Conservation (phyloP, 345 rosid genomes). For the Hypericum perforatum region DNA sequence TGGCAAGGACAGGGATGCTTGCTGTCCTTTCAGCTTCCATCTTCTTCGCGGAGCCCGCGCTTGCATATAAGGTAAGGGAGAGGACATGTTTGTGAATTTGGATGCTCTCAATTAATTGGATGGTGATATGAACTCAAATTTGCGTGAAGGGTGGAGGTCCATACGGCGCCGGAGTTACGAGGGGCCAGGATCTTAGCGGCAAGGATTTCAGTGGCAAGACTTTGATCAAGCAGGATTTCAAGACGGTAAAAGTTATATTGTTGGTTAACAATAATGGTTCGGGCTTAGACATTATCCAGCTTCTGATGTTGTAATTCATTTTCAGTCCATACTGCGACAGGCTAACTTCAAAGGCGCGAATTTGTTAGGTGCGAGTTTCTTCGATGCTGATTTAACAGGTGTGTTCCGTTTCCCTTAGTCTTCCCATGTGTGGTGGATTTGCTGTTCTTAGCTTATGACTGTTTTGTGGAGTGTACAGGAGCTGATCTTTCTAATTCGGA, state of each 20-base stretch:
- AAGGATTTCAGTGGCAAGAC: constrained; percentile 81
- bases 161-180: constrained; percentile 76
- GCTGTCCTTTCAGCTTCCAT: constrained; percentile 60
- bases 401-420: neutral
- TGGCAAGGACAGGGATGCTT: constrained; percentile 43
- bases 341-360: constrained; percentile 88
- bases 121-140: constrained; percentile 13
- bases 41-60: constrained; percentile 68
- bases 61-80: constrained; percentile 56
- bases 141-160: constrained; percentile 73
- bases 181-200: constrained; percentile 86
- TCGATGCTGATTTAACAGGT: constrained; percentile 96
- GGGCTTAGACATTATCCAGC: neutral
- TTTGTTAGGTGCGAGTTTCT: constrained; percentile 90
- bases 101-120: neutral
- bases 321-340: constrained; percentile 78
- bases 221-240: constrained; percentile 81
- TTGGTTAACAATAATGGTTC: too few species aligned
- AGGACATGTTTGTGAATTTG: neutral
- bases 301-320: constrained; percentile 5
- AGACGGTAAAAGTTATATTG: too few species aligned
- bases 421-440: neutral
- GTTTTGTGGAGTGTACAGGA: constrained; percentile 30
- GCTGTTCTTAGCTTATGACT: neutral
- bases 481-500: constrained; percentile 93